A percentile compares a stretch with the other conserved stretches of the same genome.
phyloP scores from a whole-genome alignment of 1,284 basidiomycete genomes.

The Taiwanofungus camphoratus region DNA sequence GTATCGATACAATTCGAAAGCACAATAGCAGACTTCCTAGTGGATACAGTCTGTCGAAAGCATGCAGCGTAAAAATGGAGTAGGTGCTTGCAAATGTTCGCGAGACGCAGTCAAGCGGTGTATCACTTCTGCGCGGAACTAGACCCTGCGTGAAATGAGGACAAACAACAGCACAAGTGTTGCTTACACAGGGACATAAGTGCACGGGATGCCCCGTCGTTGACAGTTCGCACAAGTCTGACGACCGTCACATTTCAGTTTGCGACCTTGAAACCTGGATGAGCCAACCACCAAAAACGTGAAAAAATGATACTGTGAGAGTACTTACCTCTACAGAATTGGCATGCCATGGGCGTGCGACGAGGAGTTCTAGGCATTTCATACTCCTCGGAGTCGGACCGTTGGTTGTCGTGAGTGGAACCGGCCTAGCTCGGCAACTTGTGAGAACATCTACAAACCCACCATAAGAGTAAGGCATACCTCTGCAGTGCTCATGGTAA shows the following conservation, averaged over 20 bases:
- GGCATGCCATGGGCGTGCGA: constrained; percentile 28
- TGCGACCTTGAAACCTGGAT: constrained; percentile 18
- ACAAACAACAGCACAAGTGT: neutral
- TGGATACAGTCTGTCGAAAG: too few species aligned
- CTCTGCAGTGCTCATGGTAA: neutral
- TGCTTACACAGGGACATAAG: constrained; percentile 25
- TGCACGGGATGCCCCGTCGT: constrained; percentile 21
- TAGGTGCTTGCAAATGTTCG: too few species aligned
- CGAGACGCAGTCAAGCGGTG: too few species aligned
- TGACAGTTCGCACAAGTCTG: constrained; percentile 26
- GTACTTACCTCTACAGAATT: constrained; percentile 25
- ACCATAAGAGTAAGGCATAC: neutral
- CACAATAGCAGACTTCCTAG: too few species aligned
- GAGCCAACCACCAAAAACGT: neutral
- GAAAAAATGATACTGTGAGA: neutral
- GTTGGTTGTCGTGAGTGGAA: constrained; percentile 13
- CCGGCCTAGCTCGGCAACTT: neutral
- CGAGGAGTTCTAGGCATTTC: constrained; percentile 27
- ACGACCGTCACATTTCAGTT: constrained; percentile 26
- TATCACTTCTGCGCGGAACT: neutral
- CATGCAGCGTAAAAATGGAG: too few species aligned
- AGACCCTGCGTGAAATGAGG: neutral
- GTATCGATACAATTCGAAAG: too few species aligned
- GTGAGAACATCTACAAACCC: too few species aligned
- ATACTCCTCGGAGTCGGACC: constrained; percentile 27